These are phyloP conservation scores for Phytophthora sp. DNA, from an alignment of 352 stramenopile genomes.

Conservation along the genomic window DNA sequence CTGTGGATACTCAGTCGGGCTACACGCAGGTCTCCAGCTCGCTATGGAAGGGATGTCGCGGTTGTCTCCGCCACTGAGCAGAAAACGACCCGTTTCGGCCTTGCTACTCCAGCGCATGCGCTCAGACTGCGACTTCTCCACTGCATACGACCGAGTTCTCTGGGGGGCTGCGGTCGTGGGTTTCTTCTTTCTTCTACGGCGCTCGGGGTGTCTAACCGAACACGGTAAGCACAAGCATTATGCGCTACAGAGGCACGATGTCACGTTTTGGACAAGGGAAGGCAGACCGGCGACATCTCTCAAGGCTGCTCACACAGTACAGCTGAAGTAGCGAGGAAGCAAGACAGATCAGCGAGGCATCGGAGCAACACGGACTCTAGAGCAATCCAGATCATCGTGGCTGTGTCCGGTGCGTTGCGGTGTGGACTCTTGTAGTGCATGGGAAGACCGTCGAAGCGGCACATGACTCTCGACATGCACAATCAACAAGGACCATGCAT, in stretches of 20 bases:
- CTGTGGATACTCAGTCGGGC: constrained; percentile 6
- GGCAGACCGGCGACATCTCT: neutral
- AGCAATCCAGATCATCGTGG: neutral
- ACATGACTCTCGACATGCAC: no score
- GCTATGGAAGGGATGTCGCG: constrained; percentile 19
- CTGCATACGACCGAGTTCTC: neutral
- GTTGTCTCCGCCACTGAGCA: constrained; percentile 2
- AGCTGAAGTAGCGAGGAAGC: neutral
- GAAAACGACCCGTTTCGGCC: constrained; percentile 10
- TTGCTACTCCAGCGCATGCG: no score
- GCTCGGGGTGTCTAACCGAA: neutral
- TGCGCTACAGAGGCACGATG: neutral
- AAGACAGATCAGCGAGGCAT: neutral
- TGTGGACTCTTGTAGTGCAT: neutral
- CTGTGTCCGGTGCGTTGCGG: neutral
- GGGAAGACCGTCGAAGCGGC: neutral
- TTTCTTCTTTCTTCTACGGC: neutral
- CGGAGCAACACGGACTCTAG: neutral
- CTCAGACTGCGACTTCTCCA: neutral
- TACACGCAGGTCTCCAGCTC: constrained; percentile 11
- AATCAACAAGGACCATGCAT: neutral
- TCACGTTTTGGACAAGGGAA: neutral
- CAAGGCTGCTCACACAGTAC: neutral
- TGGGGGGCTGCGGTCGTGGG: neutral
- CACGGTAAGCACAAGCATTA: neutral